Evolutionary conservation across 1,284 basidiomycete species (phyloP), one percentile per base, ranked within the genome.

Genomic region (Afroboletus lepidellus): DNA sequence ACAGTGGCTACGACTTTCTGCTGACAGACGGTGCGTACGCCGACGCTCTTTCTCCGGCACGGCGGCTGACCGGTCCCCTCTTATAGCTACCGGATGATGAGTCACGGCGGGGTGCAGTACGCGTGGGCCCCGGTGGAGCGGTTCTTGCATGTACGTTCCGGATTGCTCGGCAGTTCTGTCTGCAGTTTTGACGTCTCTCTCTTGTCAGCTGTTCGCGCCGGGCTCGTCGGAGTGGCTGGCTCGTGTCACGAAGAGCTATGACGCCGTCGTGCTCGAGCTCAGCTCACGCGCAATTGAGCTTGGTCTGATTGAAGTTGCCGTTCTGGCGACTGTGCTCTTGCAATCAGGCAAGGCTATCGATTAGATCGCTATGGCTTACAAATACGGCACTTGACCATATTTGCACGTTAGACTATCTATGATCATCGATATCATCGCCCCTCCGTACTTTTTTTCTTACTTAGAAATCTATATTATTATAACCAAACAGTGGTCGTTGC

Each of bases 1-100:
- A n/a, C 74, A 74, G 23, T 87, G 85, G 85, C 72, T 87, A 11
- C 70, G 66, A 15, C 66, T 85, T 12, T 74, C 79, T 0, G 56
- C 74, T 0, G 79, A 83, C 57, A 73, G 73, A 61, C 76, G 74
- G 85, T 53, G 13, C 24, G 51, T 51, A 23, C 21, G 3, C 18
- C 16, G 20, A 2, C 12, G 12, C 32, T 8, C 27, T 20, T 16
- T 15, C 30, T 13, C 36, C 32, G 25, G 34, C 8, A 8, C 24
- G 9, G n/a, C 5, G 8, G 11, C 16, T 32, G 6, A 49, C 47
- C 49, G 1, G 7, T 20, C 43, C 47, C n/a, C 5, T n/a, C 33
- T 13, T n/a, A 4, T 58, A 78, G 80, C 38, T 67, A 67, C 12
- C 69, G 79, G 30, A 55, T 60, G n/a, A 76, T 81, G 75, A 65